phyloP scores from a whole-genome alignment of 805 yeast species.

The Yarrowia alimentaria region DNA sequence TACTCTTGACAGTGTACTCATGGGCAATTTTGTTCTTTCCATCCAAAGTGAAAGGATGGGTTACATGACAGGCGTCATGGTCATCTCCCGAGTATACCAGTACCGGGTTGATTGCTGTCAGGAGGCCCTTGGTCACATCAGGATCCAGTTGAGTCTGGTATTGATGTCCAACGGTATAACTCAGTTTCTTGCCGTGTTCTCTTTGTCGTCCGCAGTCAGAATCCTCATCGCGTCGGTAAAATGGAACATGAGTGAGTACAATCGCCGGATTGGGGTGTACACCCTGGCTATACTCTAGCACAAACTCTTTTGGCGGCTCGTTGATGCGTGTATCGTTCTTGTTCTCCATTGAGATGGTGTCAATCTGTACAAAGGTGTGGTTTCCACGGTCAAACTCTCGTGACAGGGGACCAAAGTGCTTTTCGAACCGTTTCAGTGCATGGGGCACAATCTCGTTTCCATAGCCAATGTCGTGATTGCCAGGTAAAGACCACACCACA shows the following conservation, averaged over 20 bases:
- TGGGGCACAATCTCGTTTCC: slow-evolving; percentile 64
- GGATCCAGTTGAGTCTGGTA: slow-evolving; percentile 85
- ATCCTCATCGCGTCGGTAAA: slow-evolving; percentile 53
- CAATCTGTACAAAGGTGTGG: slow-evolving; percentile 74
- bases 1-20: slow-evolving; percentile 85
- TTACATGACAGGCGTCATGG: slow-evolving; percentile 87
- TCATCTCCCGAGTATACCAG: slow-evolving; percentile 89
- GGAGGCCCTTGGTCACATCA: slow-evolving; percentile 55
- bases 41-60: slow-evolving; percentile 45
- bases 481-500: slow-evolving; percentile 60
- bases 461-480: slow-evolving; percentile 96
- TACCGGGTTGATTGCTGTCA: slow-evolving; percentile 61
- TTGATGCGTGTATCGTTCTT: slow-evolving; percentile 47
- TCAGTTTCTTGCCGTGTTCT: slow-evolving; percentile 65
- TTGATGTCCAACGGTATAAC: slow-evolving; percentile 72
- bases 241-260: slow-evolving; percentile 82
- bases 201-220: slow-evolving; percentile 70
- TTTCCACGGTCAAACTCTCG: slow-evolving; percentile 57
- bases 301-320: slow-evolving; percentile 51
- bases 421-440: slow-evolving; percentile 60
- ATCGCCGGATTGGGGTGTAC: slow-evolving; percentile 55
- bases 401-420: slow-evolving; percentile 70
- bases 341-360: slow-evolving; percentile 79
- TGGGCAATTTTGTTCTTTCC: slow-evolving; percentile 43
- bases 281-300: slow-evolving; percentile 40